Evolutionary conservation across 495 filamentous ascomycete genomes (phyloP), one percentile per base, ranked within the genome.

Genomic region (Penicillium egyptiacum): DNA sequence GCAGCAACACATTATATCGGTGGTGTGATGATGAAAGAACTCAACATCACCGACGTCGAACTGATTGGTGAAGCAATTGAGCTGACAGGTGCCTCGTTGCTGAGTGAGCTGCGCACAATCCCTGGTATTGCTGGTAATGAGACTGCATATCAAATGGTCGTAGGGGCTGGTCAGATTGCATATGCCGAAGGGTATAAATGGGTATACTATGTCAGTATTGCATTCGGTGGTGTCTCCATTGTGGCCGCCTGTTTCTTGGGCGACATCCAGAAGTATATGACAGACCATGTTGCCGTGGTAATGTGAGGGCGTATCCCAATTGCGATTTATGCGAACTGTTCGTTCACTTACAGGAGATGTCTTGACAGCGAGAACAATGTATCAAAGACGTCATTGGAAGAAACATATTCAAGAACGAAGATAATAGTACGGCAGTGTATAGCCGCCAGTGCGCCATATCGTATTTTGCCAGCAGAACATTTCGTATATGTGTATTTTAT

Each of bases 131-230:
- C 65, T 16, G 78, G 78, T 5, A 82, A 81, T 35, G 75, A 78
- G 45, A 72, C 70, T 0, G 80, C 75, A 4, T 86, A 81, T 62
- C 66, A 80, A n/a, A 72, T 75, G 37, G 79, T 90, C 19, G 81
- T 90, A 0, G 62, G 57, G 4, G 86, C 86, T 0, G 86, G 87
- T 0, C 83, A 86, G 67, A 48, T 81, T 47, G 84, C 86, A 1
- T 90, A 77, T 65, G 74, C 85, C 0, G 80, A 81, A 54, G 79
- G 76, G 40, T 90, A 89, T 61, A 83, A 83, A 50, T 88, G 77
- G 67, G 86, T 87, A 3, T 90, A 88, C 65, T 83, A 84, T 65
- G 79, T 78, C 48, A 87, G 83, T 59, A 84, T 89, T 63, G 86
- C 79, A 3, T 90, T 90, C 64, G 87, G 87, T 0, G 75, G 35